Percentiles rank a stretch among this genome's conserved stretches.
Conservation (phyloP, 371 early-diverging fungal species). For the Mucor sp. region DNA sequence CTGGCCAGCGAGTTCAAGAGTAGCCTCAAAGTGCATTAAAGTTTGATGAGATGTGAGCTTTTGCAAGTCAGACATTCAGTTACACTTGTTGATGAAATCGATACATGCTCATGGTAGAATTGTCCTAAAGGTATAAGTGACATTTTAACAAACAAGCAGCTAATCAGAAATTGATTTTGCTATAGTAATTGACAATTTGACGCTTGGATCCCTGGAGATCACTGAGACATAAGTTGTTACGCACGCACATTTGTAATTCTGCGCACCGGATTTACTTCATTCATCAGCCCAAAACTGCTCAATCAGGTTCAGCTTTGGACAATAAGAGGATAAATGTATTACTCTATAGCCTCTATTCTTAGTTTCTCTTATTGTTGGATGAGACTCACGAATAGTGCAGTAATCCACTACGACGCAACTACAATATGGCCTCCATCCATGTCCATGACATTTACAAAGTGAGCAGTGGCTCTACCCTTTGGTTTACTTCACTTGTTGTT, state of each 20-base stretch:
- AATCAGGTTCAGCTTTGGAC: conserved; percentile 4
- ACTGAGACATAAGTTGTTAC: conserved; percentile 5
- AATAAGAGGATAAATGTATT: conserved; percentile 12
- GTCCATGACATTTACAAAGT: conserved; percentile 15
- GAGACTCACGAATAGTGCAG: neutral
- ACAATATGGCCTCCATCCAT: neutral
- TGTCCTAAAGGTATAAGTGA: neutral
- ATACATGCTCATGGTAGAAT: neutral
- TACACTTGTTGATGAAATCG: neutral
- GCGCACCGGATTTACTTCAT: conserved; percentile 8
- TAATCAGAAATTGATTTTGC: neutral
- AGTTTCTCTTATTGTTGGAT: conserved; percentile 12
- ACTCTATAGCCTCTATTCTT: conserved; percentile 5
- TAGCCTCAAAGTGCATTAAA: no score
- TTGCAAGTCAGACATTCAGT: neutral
- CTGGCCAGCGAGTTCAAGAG: no score
- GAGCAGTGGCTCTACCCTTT: conserved; percentile 12
- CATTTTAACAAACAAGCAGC: neutral
- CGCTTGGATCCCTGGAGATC: conserved; percentile 10
- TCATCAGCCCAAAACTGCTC: conserved; percentile 18
- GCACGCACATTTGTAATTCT: conserved; percentile 16
- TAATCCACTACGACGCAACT: conserved; percentile 9
- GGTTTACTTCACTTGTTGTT: conserved; percentile 7
- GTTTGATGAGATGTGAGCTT: no score
- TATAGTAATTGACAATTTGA: neutral